Evolutionary conservation across 2,329 filamentous ascomycete species (phyloP), one percentile per base, ranked within the genome.

Genomic region (Nannizziopsis arthrosporioides): DNA sequence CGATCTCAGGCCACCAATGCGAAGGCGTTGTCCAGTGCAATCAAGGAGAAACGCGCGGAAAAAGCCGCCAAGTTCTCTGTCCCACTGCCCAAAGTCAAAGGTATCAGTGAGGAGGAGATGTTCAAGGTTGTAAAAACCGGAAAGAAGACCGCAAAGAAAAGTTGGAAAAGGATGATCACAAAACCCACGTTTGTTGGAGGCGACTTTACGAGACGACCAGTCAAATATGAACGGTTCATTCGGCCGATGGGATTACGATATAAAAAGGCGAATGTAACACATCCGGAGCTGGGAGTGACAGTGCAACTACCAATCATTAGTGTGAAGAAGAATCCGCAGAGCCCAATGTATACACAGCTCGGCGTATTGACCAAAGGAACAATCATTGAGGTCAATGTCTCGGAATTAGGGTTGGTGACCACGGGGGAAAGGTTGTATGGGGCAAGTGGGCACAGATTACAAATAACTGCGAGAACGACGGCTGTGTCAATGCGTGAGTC

Each of bases 71-170:
- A 90, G 63, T 96, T 95, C 65, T 78, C 77, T 30, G 92, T 96
- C 35, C 92, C 92, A 1, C 68, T 98, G 61, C 92, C 92, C 32
- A 95, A 94, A 71, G 92, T 96, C 39, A 80, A 85, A 61, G 90
- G 87, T 55, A 95, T 96, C 58, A 81, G 79, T 56, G 90, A 96
- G 72, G 87, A 94, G 74, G 90, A 94, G 73, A 90, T 95, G 84
- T 96, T 96, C 75, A 90, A 86, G 70, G 89, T 94, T 11, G 81
- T 96, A 61, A 88, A 88, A 72, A 96, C 90, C 30, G 90, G 92
- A 59, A 93, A 93, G 78, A 95, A 94, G 76, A 87, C 82, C 1
- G 75, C 81, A 49, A 88, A 93, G 78, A 93, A 92, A 75, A 75
- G 74, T 35, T 76, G 73, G 71, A 77, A 78, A 65, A 58, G 73